Base-by-base conservation (phyloP, 1,139 yeast species). In the Debaryomycetaceae sp. region DNA sequence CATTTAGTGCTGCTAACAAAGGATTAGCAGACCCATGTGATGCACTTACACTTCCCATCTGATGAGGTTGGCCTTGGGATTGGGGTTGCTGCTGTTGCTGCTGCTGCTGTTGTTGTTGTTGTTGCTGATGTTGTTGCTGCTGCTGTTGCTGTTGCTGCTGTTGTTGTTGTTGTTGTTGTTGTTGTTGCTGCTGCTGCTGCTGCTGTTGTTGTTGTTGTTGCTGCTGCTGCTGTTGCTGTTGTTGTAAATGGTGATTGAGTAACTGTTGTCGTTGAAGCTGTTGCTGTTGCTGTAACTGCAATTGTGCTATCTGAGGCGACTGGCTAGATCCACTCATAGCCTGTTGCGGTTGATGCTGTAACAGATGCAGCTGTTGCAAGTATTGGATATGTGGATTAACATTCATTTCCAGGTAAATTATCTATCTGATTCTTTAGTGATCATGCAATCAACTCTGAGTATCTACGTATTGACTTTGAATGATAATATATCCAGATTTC, bases 321-420 rank as follows among this genome's bases (percentile, higher is more conserved):
- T 63, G 70, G 15, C 59, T 55, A 24, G 49, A 40, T 16, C 54
- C 48, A 40, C 47, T 55, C 33, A 52, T 52, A 33, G 49, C 51
- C 41, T 53, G 65, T 41, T 49, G 64, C 18, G 52, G 59, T 34
- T 56, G 68, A 47, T 52, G 69, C 36, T 57, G 67, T 44, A 53
- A 48, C 48, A 58, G 67, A 37, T 57, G 61, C 47, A 49, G 70
- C 52, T 52, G 61, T 41, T 67, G 76, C 45, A 71, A 58, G 52
- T 68, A 70, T 50, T 69, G 76, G 40, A 70, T 65, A 47, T 70
- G 77, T 31, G 75, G 75, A 42, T 67, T 65, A 44, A 59, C 64
- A 58, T 67, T 70, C 65, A 61, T 60, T 17, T 22, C 31, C 29
- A 29, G 47, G 58, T 5, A 40, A 44, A 8, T 47, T 52, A 35